These are phyloP conservation scores for Sporothrix humicola DNA, from an alignment of 2,329 filamentous ascomycete species.

Conservation along the genomic window DNA sequence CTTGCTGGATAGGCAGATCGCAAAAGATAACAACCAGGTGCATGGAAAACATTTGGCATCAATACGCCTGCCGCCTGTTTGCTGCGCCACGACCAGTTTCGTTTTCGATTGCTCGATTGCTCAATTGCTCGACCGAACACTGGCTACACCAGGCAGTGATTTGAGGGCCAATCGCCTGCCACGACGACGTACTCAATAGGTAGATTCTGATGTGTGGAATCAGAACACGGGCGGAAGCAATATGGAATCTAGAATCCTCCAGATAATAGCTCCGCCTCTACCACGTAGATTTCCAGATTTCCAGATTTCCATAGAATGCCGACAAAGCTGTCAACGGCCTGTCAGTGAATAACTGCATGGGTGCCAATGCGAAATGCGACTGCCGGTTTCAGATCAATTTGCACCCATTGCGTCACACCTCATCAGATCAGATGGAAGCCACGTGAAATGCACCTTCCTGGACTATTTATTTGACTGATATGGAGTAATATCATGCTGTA, in stretches of 20 bases:
- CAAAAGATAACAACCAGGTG: neutral
- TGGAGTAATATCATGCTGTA: neutral
- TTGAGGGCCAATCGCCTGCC: neutral
- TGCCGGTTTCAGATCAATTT: conserved; percentile 1
- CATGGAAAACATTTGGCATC: too few relatives aligned
- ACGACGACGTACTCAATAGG: too few relatives aligned
- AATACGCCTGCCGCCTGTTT: neutral
- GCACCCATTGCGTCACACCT: conserved; percentile 8
- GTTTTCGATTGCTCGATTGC: neutral
- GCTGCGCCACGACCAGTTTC: conserved; percentile 1
- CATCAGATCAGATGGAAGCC: neutral
- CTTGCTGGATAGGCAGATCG: neutral
- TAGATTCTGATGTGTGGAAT: conserved; percentile 8
- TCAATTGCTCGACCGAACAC: conserved; percentile 4
- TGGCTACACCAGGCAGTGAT: neutral
- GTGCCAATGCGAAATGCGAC: neutral
- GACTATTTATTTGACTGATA: neutral
- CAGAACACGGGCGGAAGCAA: neutral
- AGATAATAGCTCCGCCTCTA: too few relatives aligned
- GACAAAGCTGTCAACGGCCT: neutral
- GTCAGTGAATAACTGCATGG: neutral
- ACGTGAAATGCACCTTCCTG: neutral
- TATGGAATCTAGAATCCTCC: neutral
- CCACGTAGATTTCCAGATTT: too few relatives aligned
- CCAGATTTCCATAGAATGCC: neutral